These are phyloP conservation scores for Protostelium mycophagum DNA, from an alignment of 78 protist genomes.

Conservation along the genomic window DNA sequence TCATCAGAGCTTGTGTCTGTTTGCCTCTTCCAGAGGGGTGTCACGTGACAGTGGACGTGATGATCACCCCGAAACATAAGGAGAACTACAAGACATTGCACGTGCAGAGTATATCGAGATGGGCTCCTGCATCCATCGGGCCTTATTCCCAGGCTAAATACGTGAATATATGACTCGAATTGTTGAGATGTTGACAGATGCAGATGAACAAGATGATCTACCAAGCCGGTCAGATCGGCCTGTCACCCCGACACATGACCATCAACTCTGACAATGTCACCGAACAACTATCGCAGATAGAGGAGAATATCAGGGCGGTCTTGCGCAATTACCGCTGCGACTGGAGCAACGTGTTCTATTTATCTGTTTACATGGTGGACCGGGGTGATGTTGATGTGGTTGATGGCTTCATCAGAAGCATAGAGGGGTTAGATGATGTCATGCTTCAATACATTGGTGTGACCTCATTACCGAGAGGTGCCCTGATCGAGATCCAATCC, in stretches of 20 bases:
- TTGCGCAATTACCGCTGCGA: not conserved
- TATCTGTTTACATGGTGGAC: not conserved
- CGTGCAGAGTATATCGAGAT: conserved; percentile 79
- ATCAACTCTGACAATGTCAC: not conserved
- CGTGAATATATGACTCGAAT: not conserved
- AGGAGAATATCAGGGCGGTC: not conserved
- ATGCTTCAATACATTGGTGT: not conserved
- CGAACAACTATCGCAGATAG: not conserved
- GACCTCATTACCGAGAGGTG: not conserved
- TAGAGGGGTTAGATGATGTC: not conserved
- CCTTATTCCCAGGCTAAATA: conserved; percentile 83
- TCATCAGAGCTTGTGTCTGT: conserved; percentile 53
- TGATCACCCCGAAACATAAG: not conserved
- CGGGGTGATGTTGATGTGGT: not conserved
- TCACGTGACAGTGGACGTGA: conserved; percentile 16
- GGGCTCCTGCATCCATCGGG: conserved; percentile 95
- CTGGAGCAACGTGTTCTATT: no score
- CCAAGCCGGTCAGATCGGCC: conserved; percentile 74
- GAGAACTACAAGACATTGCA: conserved; percentile 48
- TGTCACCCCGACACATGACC: conserved; percentile 39
- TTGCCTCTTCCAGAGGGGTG: not conserved
- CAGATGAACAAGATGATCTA: not conserved
- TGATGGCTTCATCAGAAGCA: not conserved
- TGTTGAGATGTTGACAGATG: not conserved
- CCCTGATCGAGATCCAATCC: not conserved